A percentile compares a stretch with the other conserved stretches of the same genome.
phyloP scores from a whole-genome alignment of 148 eudicot species.

The Heliamphora exappendiculata region DNA sequence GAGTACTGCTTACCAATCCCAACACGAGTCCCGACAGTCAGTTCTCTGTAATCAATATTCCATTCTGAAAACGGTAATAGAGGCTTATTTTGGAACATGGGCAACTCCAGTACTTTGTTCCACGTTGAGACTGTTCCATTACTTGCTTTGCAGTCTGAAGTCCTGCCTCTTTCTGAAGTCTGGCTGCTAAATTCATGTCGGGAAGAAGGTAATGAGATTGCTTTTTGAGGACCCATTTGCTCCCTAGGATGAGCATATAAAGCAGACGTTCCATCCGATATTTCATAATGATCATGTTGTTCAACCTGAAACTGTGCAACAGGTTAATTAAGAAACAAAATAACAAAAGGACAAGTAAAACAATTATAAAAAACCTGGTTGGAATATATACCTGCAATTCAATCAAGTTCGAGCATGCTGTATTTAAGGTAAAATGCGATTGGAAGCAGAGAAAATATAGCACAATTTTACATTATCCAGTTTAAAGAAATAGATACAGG shows the following conservation, averaged over 20 bases:
- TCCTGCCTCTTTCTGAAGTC: constrained; percentile 39
- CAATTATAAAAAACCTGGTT: neutral
- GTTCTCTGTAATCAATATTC: constrained; percentile 89
- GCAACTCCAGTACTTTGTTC: constrained; percentile 69
- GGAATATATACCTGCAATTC: neutral
- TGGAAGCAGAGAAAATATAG: neutral
- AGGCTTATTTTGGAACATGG: constrained; percentile 61
- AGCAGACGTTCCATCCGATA: constrained; percentile 46
- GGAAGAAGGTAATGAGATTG: constrained; percentile 88
- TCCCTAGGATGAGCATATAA: constrained; percentile 48
- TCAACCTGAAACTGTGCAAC: constrained; percentile 37
- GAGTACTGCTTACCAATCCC: constrained; percentile 69
- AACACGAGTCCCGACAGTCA: constrained; percentile 94
- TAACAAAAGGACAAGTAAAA: neutral
- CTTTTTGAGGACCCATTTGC: constrained; percentile 61
- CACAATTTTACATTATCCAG: constrained; percentile 2
- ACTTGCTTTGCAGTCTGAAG: constrained; percentile 28
- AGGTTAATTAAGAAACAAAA: constrained; percentile 12
- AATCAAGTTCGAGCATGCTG: neutral
- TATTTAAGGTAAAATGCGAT: neutral
- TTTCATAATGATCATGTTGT: constrained; percentile 44
- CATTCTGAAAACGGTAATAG: constrained; percentile 86
- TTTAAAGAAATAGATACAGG: neutral
- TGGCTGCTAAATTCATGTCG: constrained; percentile 67
- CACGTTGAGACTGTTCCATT: constrained; percentile 67